Conservation (phyloP, 805 yeast species). For the Hanseniaspora lindneri region DNA sequence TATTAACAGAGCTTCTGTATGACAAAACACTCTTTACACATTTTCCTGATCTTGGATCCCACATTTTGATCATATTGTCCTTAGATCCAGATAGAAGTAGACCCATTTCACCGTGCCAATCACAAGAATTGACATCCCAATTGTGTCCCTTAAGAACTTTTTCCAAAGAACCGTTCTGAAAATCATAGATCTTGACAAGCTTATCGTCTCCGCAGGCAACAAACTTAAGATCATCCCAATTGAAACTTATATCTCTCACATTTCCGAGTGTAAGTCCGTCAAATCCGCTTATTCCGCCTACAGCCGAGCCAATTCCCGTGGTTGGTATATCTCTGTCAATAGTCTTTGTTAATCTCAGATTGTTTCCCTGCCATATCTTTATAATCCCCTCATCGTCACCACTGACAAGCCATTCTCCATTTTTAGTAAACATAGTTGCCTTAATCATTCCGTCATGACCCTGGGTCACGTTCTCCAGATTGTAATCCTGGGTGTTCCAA, state of each 20-base stretch:
- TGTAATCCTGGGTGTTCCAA: slow-evolving; percentile 93
- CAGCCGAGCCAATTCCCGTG: not conserved
- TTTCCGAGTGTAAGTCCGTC: slow-evolving; percentile 59
- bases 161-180: slow-evolving; percentile 78
- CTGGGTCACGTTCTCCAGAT: slow-evolving; percentile 94
- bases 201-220: slow-evolving; percentile 93
- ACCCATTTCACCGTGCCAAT: slow-evolving; percentile 90
- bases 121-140: slow-evolving; percentile 96
- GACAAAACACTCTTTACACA: slow-evolving; percentile 77
- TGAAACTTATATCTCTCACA: slow-evolving; percentile 74
- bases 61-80: slow-evolving; percentile 80
- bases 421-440: slow-evolving; percentile 67
- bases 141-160: slow-evolving; percentile 77
- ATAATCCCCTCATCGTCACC: slow-evolving; percentile 88
- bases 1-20: slow-evolving; percentile 86
- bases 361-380: slow-evolving; percentile 92
- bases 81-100: slow-evolving; percentile 86
- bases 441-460: slow-evolving; percentile 90
- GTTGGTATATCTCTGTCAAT: slow-evolving; percentile 27
- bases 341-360: slow-evolving; percentile 88
- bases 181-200: slow-evolving; percentile 84
- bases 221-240: slow-evolving; percentile 82
- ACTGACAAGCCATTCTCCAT: slow-evolving; percentile 86
- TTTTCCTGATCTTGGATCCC: slow-evolving; percentile 84
- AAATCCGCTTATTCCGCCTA: not conserved